A percentile compares a stretch with the other conserved stretches of the same genome.
These are phyloP conservation scores for Magnolia officinalis DNA, from an alignment of 164 flowering plant genomes.

Conservation along the genomic window DNA sequence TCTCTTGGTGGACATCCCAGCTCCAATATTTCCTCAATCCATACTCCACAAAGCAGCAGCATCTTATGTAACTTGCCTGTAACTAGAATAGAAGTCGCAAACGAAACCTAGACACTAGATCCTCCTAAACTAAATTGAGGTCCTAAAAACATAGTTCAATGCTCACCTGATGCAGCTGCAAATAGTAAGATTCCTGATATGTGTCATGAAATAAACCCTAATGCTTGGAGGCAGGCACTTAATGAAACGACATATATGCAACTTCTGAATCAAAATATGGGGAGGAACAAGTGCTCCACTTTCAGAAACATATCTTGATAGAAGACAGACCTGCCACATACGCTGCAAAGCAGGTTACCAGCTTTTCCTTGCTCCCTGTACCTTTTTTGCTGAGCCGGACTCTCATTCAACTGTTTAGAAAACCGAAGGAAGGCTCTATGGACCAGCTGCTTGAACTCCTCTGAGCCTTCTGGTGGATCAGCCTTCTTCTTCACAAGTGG, in stretches of 20 bases:
- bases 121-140: neutral
- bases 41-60: neutral
- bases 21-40: neutral
- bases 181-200: conserved; percentile 9
- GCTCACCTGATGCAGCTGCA: conserved; percentile 13
- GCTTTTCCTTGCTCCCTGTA: conserved; percentile 44
- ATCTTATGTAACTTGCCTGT: neutral
- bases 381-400: conserved; percentile 37
- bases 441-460: conserved; percentile 58
- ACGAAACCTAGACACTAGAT: conserved; percentile 1
- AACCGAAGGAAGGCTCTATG: conserved; percentile 51
- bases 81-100: conserved; percentile 6
- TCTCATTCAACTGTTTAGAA: conserved; percentile 57
- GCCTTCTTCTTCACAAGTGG: conserved; percentile 20
- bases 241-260: conserved; percentile 11
- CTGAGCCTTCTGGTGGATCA: conserved; percentile 55
- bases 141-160: neutral
- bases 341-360: conserved; percentile 47
- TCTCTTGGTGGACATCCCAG: neutral
- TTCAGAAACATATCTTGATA: conserved; percentile 24
- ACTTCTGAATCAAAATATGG: conserved; percentile 22
- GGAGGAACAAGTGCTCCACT: conserved; percentile 23
- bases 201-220: conserved; percentile 5
- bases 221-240: conserved; percentile 3
- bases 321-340: conserved; percentile 77